A percentile compares a stretch with the other conserved stretches of the same genome.
Evolutionary conservation across 108 stramenopile genomes (phyloP).

Genomic region (Conticribra weissflogii): DNA sequence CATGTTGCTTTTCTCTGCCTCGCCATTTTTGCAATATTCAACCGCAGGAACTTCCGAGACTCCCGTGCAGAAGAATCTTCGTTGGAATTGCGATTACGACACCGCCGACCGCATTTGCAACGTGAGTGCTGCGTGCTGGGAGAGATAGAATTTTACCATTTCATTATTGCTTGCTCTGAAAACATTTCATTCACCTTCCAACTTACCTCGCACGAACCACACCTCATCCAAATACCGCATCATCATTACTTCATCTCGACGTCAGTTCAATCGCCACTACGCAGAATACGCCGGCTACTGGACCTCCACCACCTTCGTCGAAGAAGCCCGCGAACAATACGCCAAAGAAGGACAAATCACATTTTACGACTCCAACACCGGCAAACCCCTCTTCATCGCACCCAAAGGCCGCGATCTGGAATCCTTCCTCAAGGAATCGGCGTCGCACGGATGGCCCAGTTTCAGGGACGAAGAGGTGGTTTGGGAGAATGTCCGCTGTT

Average conservation of each 20-base stretch:
- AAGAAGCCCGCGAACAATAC: slow-evolving; percentile 52
- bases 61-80: slow-evolving; percentile 79
- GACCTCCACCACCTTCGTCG: slow-evolving; percentile 55
- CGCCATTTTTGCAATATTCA: too few relatives aligned
- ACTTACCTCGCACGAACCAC: too few relatives aligned
- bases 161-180: not conserved
- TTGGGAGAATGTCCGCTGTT: slow-evolving; percentile 89
- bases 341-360: slow-evolving; percentile 47
- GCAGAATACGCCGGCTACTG: slow-evolving; percentile 89
- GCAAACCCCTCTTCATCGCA: slow-evolving; percentile 79
- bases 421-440: slow-evolving; percentile 74
- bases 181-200: not conserved
- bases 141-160: too few relatives aligned
- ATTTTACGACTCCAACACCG: slow-evolving; percentile 89
- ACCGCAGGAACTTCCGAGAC: slow-evolving; percentile 53
- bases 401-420: slow-evolving; percentile 79
- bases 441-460: slow-evolving; percentile 82
- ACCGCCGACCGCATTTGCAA: slow-evolving; percentile 90
- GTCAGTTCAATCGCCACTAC: slow-evolving; percentile 77
- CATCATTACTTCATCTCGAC: not conserved
- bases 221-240: not conserved
- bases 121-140: too few relatives aligned
- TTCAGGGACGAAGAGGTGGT: slow-evolving; percentile 90
- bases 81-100: slow-evolving; percentile 74
- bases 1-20: too few relatives aligned